These are phyloP conservation scores for Phytophthora multivora DNA, from an alignment of 352 stramenopile genomes.

Conservation along the genomic window DNA sequence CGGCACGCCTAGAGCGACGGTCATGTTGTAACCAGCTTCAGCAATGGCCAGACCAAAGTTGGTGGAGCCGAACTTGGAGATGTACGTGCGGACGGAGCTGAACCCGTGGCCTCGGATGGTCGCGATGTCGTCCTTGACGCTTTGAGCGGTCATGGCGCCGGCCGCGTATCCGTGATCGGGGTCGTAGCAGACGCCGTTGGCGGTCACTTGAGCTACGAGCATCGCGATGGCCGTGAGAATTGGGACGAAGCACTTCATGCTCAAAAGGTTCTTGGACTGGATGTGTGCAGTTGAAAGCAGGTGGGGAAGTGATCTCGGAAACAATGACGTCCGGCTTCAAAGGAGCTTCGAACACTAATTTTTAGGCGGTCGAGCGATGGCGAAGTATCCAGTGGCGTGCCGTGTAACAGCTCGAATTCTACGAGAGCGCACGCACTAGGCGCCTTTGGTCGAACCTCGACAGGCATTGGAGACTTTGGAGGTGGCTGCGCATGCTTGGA, in stretches of 20 bases:
- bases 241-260: constrained; percentile 45
- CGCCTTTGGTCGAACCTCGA: constrained; percentile 23
- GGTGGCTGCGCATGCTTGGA: constrained; percentile 7
- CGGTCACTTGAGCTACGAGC: constrained; percentile 34
- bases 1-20: constrained; percentile 48
- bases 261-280: background rate
- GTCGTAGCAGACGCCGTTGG: constrained; percentile 72
- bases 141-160: constrained; percentile 23
- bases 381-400: constrained; percentile 27
- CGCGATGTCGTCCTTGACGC: constrained; percentile 45
- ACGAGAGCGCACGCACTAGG: constrained; percentile 4
- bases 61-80: constrained; percentile 51
- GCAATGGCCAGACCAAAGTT: constrained; percentile 48
- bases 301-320: constrained; percentile 23
- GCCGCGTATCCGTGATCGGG: constrained; percentile 40
- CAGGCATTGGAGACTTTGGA: constrained; percentile 2
- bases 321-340: constrained; percentile 2
- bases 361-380: background rate
- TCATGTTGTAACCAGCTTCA: constrained; percentile 40
- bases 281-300: constrained; percentile 17
- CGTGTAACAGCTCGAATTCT: constrained; percentile 29
- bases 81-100: constrained; percentile 67
- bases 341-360: background rate
- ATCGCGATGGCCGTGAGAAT: constrained; percentile 25
- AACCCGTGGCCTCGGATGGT: constrained; percentile 60